Conservation (phyloP, 2,329 filamentous ascomycete genomes). For the Aspergillus melleus region DNA sequence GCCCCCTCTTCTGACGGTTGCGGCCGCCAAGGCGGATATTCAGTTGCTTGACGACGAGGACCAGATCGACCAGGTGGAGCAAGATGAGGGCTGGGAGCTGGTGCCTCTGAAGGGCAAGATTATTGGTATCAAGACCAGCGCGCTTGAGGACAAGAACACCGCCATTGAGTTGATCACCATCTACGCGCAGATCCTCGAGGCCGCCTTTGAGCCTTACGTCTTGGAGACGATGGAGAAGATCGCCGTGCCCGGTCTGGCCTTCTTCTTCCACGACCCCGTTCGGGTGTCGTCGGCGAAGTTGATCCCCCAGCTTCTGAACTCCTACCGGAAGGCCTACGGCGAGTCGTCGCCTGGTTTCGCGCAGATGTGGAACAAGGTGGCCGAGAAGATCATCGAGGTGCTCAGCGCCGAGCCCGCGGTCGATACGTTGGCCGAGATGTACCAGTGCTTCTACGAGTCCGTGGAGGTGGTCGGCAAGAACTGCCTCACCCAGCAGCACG, state of each 20-base stretch:
- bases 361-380: constrained; percentile 80
- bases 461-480: constrained; percentile 89
- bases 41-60: constrained; percentile 95
- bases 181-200: constrained; percentile 94
- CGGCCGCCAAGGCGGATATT: constrained; percentile 94
- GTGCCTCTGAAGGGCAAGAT: constrained; percentile 97
- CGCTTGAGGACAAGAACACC: constrained; percentile 98
- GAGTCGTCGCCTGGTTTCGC: constrained; percentile 74
- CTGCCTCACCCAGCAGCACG: constrained; percentile 74
- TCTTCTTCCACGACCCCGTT: constrained; percentile 99
- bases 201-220: constrained; percentile 87
- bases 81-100: constrained; percentile 96
- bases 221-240: constrained; percentile 95
- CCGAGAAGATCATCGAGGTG: constrained; percentile 90
- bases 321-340: constrained; percentile 90
- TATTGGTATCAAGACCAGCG: constrained; percentile 96
- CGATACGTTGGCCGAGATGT: constrained; percentile 97
- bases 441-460: constrained; percentile 99
- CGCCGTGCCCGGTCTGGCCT: constrained; percentile 86
- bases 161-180: constrained; percentile 98
- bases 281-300: constrained; percentile 92
- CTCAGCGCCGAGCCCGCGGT: constrained; percentile 91
- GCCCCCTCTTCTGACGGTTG: constrained; percentile 86
- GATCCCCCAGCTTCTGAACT: constrained; percentile 87
- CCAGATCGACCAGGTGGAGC: constrained; percentile 85